Evolutionary conservation across 306 rosid genomes (phyloP), one percentile per base, ranked within the genome.

Genomic region (Cucurbita maxima): DNA sequence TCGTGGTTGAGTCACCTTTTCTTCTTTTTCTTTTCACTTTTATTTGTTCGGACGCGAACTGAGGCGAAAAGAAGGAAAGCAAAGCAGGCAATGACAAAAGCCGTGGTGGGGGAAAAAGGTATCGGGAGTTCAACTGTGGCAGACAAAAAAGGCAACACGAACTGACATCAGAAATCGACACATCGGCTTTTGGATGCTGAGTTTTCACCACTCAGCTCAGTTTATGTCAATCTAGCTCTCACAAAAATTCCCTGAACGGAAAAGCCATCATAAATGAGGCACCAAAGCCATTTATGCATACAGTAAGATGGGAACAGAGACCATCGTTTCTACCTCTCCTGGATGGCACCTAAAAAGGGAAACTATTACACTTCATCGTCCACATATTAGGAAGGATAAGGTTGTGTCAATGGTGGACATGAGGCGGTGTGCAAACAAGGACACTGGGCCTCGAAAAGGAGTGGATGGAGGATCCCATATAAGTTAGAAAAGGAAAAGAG

Each of bases 131-230:
- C 43, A 68, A 45, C 56, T 69, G 85, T 80, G 87, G 87, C 84
- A 78, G 87, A 80, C 86, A 83, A 3, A 66, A 75, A 71, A 75
- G 79, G 77, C 45, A 16, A 71, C 77, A 67, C 72, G 37, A 81
- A 82, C 83, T 86, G 86, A 83, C 84, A 76, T 34, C 63, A 43
- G 38, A 72, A 68, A 75, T 41, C 40, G 52, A 73, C 76, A 55
- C 58, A 71, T 72, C 16, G 20, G 58, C 62, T 83, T 77, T 57
- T 83, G 89, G 87, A 86, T 76, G 75, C 81, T 79, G 80, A 81
- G 57, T 81, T 79, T 81, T 81, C 82, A 66, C 75, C 85, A 83
- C 82, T 82, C 48, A 44, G 5, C 7, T 63, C 51, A 40, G 70
- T 44, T 67, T 13, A 45, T 44, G 41, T 19, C 44, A 66, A 15